Evolutionary conservation across 1,284 basidiomycete species (phyloP), one percentile per base, ranked within the genome.

Genomic region (Tylopilus orsonianus): DNA sequence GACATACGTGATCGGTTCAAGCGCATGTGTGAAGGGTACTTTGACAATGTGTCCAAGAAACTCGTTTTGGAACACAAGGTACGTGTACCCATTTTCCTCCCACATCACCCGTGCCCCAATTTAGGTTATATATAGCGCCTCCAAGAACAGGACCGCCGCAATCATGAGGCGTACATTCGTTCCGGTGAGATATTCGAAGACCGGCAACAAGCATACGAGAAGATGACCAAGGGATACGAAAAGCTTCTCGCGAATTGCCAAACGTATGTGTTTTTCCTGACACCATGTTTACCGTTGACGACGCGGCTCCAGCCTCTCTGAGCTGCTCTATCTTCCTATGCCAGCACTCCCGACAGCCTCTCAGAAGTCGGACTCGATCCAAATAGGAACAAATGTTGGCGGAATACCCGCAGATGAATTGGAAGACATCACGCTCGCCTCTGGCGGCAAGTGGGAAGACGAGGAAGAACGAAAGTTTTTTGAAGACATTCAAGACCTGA

Each of bases 171-270:
- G 49, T 99, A 99, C 67, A 98, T 99, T 61, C 90, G 93, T 32
- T 97, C 93, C 1, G 96, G 96, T 20, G 95, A 99, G 71, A 97
- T 99, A 56, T 99, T 99, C 59, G 97, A 99, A 66, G 97, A 99
- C 69, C 85, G 97, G 16, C 94, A 98, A 66, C 94, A 99, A 68
- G 91, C 89, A 12, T 99, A 98, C 66, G 97, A 99, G 73, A 95
- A 93, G 71, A 95, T 97, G 89, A 93, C 93, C 12, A 94, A 92
- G 67, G 81, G 84, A 29, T 97, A 97, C 60, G 96, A 99, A 70
- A 92, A 94, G 52, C 72, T 97, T 14, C 80, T 93, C 38, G 75
- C 85, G 12, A 91, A 83, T 55, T 93, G 93, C 47, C 91, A 94
- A 67, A 84, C 82, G 90, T 93, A 57, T 57, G 78, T 69, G 45